phyloP scores from a whole-genome alignment of 225 moss, liverwort and hornwort species.

The Sphagnum contortum region DNA sequence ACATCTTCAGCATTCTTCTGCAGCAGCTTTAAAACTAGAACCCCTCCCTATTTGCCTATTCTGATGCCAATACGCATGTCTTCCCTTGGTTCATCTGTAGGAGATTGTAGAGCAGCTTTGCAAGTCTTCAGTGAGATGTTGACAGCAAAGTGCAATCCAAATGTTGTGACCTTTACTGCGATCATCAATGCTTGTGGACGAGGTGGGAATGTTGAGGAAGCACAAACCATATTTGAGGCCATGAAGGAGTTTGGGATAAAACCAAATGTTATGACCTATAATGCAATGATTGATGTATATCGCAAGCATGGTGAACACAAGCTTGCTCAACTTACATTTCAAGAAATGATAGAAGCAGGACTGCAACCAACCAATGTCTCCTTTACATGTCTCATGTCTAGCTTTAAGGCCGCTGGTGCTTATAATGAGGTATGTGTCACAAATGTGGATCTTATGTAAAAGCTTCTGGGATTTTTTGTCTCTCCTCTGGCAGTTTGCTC shows the following conservation, averaged over 20 bases:
- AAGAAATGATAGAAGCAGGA: slow-evolving; percentile 66
- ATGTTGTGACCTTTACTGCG: slow-evolving; percentile 74
- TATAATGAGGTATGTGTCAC: slow-evolving; percentile 59
- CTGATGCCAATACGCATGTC: background rate
- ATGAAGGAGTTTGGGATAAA: slow-evolving; percentile 68
- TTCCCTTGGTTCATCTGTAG: slow-evolving; percentile 22
- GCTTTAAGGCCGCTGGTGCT: slow-evolving; percentile 70
- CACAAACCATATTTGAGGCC: slow-evolving; percentile 66
- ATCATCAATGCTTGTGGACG: slow-evolving; percentile 75
- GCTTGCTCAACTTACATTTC: slow-evolving; percentile 53
- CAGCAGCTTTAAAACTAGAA: background rate
- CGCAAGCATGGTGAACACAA: slow-evolving; percentile 54
- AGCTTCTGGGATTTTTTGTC: too few relatives aligned
- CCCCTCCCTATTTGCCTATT: background rate
- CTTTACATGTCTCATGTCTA: slow-evolving; percentile 70
- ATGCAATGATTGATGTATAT: slow-evolving; percentile 82
- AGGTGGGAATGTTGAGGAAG: slow-evolving; percentile 68
- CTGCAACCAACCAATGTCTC: slow-evolving; percentile 74
- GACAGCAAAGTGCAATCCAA: slow-evolving; percentile 67
- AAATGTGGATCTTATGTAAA: background rate
- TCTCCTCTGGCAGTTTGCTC: too few relatives aligned
- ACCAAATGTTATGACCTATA: slow-evolving; percentile 77
- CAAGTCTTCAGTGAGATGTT: slow-evolving; percentile 67
- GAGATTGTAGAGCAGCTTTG: slow-evolving; percentile 56
- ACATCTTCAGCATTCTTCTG: background rate